A percentile compares a stretch with the other conserved stretches of the same genome.
Evolutionary conservation across 371 early-diverging fungal genomes (phyloP).

Genomic region (Mortierella sp.): DNA sequence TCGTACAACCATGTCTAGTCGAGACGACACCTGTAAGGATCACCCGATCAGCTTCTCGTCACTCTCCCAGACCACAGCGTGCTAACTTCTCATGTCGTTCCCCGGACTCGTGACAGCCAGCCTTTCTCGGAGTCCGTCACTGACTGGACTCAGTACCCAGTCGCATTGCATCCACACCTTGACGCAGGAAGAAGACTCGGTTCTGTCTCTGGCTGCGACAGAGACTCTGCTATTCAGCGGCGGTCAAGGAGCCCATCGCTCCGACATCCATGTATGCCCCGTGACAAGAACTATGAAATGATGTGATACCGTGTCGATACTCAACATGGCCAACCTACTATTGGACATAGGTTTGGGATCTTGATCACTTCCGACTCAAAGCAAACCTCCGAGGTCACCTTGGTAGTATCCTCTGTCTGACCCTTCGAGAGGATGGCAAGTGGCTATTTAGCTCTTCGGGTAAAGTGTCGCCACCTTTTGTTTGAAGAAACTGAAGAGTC

Average conservation of each 20-base stretch:
- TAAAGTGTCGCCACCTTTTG: constrained; percentile 17
- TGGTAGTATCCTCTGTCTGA: constrained; percentile 74
- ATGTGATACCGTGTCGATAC: constrained; percentile 28
- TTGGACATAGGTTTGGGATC: constrained; percentile 73
- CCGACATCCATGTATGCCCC: constrained; percentile 49
- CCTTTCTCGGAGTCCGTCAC: constrained; percentile 44
- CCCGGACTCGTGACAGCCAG: constrained; percentile 15
- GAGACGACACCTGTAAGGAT: constrained; percentile 27
- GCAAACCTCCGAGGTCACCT: constrained; percentile 72
- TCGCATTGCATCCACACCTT: constrained; percentile 60
- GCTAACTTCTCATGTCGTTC: neutral
- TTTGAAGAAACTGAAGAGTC: too few species aligned
- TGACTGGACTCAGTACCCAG: constrained; percentile 4
- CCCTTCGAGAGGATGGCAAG: constrained; percentile 62
- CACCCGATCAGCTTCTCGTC: neutral
- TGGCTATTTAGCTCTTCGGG: constrained; percentile 80
- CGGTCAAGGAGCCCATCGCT: constrained; percentile 67
- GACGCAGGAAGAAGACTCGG: constrained; percentile 73
- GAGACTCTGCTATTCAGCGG: constrained; percentile 74
- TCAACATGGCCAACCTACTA: neutral
- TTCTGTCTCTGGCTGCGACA: constrained; percentile 74
- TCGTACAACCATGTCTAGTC: constrained; percentile 23
- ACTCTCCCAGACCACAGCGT: too few species aligned
- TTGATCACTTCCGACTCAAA: constrained; percentile 68
- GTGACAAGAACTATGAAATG: constrained; percentile 4